phyloP scores from a whole-genome alignment of 164 flowering plant genomes.

The Amborella trichopoda region DNA sequence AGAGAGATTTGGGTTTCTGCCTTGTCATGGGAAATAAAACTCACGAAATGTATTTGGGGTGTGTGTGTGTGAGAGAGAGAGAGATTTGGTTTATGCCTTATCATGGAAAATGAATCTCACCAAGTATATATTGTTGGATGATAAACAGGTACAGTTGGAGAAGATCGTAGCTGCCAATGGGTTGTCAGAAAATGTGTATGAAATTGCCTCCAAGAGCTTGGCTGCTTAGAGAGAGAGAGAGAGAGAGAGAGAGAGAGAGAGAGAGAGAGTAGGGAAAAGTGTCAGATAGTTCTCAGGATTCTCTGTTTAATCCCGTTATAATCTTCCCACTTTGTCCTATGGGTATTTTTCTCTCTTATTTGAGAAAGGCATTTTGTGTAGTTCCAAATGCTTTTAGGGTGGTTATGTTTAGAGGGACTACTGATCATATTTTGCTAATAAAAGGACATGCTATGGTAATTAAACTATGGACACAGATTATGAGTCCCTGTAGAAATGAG shows the following conservation, averaged over 20 bases:
- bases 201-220: slow-evolving; percentile 90
- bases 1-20: no score
- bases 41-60: no score
- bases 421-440: no score
- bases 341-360: not conserved
- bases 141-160: slow-evolving; percentile 94
- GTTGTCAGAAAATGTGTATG: slow-evolving; percentile 83
- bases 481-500: no score
- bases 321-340: not conserved
- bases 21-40: no score
- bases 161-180: slow-evolving; percentile 75
- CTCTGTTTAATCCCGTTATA: not conserved
- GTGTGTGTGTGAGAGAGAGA: no score
- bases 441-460: no score
- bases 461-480: no score
- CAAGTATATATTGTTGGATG: no score
- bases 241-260: not conserved
- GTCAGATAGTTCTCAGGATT: not conserved
- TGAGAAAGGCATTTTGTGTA: not conserved
- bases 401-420: not conserved
- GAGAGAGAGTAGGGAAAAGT: not conserved
- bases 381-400: not conserved
- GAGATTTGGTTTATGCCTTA: no score
- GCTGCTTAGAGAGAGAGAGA: slow-evolving; percentile 26
- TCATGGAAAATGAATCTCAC: no score